These are phyloP conservation scores for Agaricus subrufescens DNA, from an alignment of 768 basidiomycete species.

Conservation along the genomic window DNA sequence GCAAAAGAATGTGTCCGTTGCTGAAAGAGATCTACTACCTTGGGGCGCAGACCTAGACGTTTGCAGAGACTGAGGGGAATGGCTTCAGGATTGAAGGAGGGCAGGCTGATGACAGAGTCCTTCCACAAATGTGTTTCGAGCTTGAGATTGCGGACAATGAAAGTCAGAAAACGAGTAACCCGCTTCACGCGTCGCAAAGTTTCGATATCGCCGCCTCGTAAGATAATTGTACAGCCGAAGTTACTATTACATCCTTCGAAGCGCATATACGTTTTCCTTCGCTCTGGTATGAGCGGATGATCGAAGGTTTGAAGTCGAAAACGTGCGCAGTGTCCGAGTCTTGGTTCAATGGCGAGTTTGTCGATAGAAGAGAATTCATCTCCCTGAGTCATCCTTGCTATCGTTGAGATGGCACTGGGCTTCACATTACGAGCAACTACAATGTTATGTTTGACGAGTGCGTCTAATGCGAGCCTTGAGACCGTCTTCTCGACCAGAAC, in stretches of 20 bases:
- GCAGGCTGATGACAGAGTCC: conserved; percentile 76
- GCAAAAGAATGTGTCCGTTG: conserved; percentile 13
- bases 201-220: conserved; percentile 83
- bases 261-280: conserved; percentile 94
- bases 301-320: conserved; percentile 93
- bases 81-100: conserved; percentile 61
- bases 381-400: conserved; percentile 92
- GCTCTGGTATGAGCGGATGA: conserved; percentile 89
- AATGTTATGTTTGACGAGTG: conserved; percentile 78
- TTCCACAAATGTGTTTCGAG: conserved; percentile 94
- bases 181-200: conserved; percentile 84
- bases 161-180: conserved; percentile 86
- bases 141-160: conserved; percentile 90
- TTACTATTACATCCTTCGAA: conserved; percentile 94
- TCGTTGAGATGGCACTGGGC: conserved; percentile 76
- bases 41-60: conserved; percentile 21
- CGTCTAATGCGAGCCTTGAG: conserved; percentile 85
- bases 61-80: conserved; percentile 39
- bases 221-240: conserved; percentile 90
- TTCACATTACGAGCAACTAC: conserved; percentile 90
- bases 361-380: conserved; percentile 96
- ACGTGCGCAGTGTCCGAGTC: conserved; percentile 79
- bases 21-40: conserved; percentile 16
- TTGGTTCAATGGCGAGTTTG: conserved; percentile 84
- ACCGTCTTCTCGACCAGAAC: conserved; percentile 91